Evolutionary conservation across 2,329 filamentous ascomycete species (phyloP).

Genomic region (Fusarium succisae): DNA sequence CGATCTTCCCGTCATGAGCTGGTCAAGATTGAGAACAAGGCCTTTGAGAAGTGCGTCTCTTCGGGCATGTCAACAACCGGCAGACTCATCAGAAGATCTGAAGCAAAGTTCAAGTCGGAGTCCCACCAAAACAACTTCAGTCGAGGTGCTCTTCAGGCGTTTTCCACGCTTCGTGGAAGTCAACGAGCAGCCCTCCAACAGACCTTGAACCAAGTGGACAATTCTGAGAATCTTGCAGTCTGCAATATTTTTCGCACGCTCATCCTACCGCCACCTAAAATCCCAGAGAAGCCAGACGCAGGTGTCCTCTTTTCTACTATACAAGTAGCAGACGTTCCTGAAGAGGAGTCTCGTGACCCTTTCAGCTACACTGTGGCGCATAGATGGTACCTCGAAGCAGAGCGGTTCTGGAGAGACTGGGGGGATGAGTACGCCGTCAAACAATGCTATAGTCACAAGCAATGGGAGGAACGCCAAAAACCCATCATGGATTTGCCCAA

Average conservation of each 20-base stretch:
- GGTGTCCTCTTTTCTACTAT: constrained; percentile 37
- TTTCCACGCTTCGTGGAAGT: constrained; percentile 52
- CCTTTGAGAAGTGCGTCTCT: constrained; percentile 48
- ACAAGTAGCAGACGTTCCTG: constrained; percentile 30
- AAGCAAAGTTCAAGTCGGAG: constrained; percentile 12
- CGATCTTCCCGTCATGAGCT: constrained; percentile 43
- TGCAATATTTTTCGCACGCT: constrained; percentile 51
- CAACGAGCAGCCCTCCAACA: constrained; percentile 58
- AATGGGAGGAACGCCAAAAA: not conserved
- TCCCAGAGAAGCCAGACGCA: constrained; percentile 25
- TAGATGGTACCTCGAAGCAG: constrained; percentile 30
- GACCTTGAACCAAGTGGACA: constrained; percentile 51
- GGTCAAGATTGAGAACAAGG: constrained; percentile 47
- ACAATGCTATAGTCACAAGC: constrained; percentile 19
- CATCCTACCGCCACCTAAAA: constrained; percentile 45
- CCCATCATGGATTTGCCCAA: constrained; percentile 37
- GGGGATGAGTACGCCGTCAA: constrained; percentile 24
- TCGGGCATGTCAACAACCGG: constrained; percentile 35
- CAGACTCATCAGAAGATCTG: not conserved
- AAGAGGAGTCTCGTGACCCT: constrained; percentile 41
- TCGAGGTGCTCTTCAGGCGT: constrained; percentile 31
- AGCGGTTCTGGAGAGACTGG: constrained; percentile 35
- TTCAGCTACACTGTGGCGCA: constrained; percentile 42
- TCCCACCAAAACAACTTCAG: not conserved
- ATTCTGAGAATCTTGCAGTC: constrained; percentile 49